Conservation (phyloP, 805 yeast species). For the Lipomyces spencermartinsiae region DNA sequence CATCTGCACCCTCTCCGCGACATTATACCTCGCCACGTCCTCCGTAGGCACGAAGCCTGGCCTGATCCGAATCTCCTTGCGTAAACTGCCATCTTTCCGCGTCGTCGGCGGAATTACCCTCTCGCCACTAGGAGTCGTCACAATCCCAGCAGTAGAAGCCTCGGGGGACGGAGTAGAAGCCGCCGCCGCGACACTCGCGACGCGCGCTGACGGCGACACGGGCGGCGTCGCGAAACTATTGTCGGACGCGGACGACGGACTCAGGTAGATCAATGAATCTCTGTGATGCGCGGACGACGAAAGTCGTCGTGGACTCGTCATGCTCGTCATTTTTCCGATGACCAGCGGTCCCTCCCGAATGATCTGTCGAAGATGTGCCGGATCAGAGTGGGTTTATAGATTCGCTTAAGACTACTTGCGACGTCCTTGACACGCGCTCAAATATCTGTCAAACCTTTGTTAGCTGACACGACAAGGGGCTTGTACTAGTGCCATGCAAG, state of each 20-base stretch:
- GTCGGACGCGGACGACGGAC: neutral
- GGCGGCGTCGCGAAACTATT: conserved; percentile 7
- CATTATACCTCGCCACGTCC: conserved; percentile 39
- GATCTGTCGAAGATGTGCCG: neutral
- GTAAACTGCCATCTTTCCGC: conserved; percentile 44
- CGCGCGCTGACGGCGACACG: neutral
- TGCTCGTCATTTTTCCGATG: neutral
- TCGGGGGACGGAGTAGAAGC: neutral
- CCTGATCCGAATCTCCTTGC: conserved; percentile 41
- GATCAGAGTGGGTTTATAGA: neutral
- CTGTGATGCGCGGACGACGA: neutral
- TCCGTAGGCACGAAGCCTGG: conserved; percentile 45
- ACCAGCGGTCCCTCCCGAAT: neutral
- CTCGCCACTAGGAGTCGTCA: conserved; percentile 20
- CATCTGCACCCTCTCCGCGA: conserved; percentile 26
- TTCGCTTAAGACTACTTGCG: too few relatives aligned
- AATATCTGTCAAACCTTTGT: too few relatives aligned
- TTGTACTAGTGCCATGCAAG: too few relatives aligned
- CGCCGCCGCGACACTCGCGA: neutral
- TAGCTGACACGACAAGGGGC: too few relatives aligned
- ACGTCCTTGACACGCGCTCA: too few relatives aligned
- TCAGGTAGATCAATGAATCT: neutral
- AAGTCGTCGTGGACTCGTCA: neutral
- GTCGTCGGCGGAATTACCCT: conserved; percentile 38
- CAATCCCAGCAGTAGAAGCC: conserved; percentile 29